Evolutionary conservation across 306 rosid genomes (phyloP).

Genomic region (Boehmeria nivea): DNA sequence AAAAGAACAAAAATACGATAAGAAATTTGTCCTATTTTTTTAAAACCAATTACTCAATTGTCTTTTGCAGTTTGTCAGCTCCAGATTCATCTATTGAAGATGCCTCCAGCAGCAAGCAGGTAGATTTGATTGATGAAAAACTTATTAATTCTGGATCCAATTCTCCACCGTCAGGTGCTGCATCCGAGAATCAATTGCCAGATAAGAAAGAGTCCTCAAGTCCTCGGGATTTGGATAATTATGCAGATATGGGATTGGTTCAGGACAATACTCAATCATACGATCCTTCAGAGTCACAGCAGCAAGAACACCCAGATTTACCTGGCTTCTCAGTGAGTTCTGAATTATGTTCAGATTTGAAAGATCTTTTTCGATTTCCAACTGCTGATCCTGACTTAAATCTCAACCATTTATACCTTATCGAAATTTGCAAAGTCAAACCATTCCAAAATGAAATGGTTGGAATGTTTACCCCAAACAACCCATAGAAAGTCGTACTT

Average conservation of each 20-base stretch:
- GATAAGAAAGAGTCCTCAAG: slow-evolving; percentile 59
- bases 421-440: too few relatives aligned
- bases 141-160: slow-evolving; percentile 46
- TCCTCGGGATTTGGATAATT: slow-evolving; percentile 58
- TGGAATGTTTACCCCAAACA: too few relatives aligned
- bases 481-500: too few relatives aligned
- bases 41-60: neutral
- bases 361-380: too few relatives aligned
- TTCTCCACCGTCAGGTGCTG: slow-evolving; percentile 53
- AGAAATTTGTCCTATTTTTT: neutral
- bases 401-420: too few relatives aligned
- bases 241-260: slow-evolving; percentile 65
- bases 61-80: slow-evolving; percentile 48
- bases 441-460: too few relatives aligned
- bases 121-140: slow-evolving; percentile 49
- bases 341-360: neutral
- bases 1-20: neutral
- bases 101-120: slow-evolving; percentile 50
- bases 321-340: slow-evolving; percentile 85
- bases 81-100: slow-evolving; percentile 55
- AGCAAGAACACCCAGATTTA: slow-evolving; percentile 68
- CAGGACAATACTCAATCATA: slow-evolving; percentile 59
- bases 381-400: too few relatives aligned
- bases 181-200: slow-evolving; percentile 57
- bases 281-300: slow-evolving; percentile 59